phyloP scores from a whole-genome alignment of 1,139 yeast genomes.

The Debaryomycetaceae sp. region DNA sequence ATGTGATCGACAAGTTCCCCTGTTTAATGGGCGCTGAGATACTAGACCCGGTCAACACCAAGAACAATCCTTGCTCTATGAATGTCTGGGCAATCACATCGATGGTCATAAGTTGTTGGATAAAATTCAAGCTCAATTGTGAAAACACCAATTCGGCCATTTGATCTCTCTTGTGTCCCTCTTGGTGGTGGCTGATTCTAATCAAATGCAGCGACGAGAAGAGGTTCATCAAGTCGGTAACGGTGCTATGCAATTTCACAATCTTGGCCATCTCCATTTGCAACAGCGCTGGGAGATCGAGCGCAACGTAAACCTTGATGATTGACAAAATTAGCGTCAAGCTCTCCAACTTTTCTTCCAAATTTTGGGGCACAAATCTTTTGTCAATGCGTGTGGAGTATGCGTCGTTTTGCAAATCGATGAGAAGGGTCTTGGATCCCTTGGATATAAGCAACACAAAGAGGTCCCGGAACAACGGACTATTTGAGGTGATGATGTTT shows the following conservation, averaged over 20 bases:
- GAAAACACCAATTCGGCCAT: conserved; percentile 75
- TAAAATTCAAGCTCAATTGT: conserved; percentile 63
- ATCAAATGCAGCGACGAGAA: conserved; percentile 67
- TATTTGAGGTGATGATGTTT: conserved; percentile 40
- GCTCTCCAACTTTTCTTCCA: conserved; percentile 56
- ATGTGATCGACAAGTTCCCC: conserved; percentile 53
- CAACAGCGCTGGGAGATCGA: conserved; percentile 43
- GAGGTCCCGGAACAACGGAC: conserved; percentile 50
- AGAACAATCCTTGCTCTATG: conserved; percentile 61
- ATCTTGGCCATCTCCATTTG: conserved; percentile 49
- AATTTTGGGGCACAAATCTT: conserved; percentile 22
- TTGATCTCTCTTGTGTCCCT: too few species aligned
- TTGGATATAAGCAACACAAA: conserved; percentile 58
- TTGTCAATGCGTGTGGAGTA: conserved; percentile 34
- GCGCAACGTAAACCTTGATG: conserved; percentile 50
- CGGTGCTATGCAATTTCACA: conserved; percentile 55
- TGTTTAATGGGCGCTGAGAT: conserved; percentile 62
- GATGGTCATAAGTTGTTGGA: conserved; percentile 64
- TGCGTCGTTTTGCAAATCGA: conserved; percentile 55
- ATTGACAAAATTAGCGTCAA: conserved; percentile 59
- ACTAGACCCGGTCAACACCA: conserved; percentile 70
- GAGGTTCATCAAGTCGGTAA: conserved; percentile 58
- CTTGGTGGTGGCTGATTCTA: conserved; percentile 23
- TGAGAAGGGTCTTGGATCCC: conserved; percentile 51
- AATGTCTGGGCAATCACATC: conserved; percentile 64